A percentile compares a stretch with the other conserved stretches of the same genome.
These are phyloP conservation scores for Ailanthus altissimus DNA, from an alignment of 345 rosid species.

Conservation along the genomic window DNA sequence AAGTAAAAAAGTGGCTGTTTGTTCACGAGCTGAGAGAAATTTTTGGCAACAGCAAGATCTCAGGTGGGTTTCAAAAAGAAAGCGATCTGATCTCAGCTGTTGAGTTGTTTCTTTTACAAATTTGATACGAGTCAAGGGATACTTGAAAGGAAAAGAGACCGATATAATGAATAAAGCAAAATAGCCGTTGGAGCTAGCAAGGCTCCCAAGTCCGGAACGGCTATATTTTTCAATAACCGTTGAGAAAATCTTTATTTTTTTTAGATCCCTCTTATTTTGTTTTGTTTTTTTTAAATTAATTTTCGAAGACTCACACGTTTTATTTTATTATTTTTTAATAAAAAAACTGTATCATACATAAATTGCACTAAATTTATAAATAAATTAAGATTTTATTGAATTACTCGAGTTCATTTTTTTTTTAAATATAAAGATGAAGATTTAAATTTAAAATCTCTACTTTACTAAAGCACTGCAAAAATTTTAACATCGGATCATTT, in stretches of 20 bases:
- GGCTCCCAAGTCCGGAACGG: slow-evolving; percentile 20
- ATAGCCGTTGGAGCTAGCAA: slow-evolving; percentile 17
- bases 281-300: neutral
- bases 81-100: neutral
- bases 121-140: neutral
- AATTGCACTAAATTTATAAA: too few relatives aligned
- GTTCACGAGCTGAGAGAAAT: neutral
- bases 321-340: neutral
- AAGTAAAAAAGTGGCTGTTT: neutral
- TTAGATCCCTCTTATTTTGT: neutral
- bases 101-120: neutral
- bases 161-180: neutral
- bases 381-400: too few relatives aligned
- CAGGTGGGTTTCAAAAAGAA: slow-evolving; percentile 12
- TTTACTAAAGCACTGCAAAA: too few relatives aligned
- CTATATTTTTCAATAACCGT: slow-evolving; percentile 14
- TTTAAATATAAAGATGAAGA: too few relatives aligned
- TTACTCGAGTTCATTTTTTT: neutral
- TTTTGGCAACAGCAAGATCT: neutral
- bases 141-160: slow-evolving; percentile 10
- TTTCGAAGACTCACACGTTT: neutral
- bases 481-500: neutral
- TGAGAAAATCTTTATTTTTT: neutral
- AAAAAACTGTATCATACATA: neutral
- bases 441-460: too few relatives aligned